Percentiles rank a stretch among this genome's conserved stretches.
These are phyloP conservation scores for Microdochium trichocladiopsis DNA, from an alignment of 2,329 filamentous ascomycete species.

Conservation along the genomic window DNA sequence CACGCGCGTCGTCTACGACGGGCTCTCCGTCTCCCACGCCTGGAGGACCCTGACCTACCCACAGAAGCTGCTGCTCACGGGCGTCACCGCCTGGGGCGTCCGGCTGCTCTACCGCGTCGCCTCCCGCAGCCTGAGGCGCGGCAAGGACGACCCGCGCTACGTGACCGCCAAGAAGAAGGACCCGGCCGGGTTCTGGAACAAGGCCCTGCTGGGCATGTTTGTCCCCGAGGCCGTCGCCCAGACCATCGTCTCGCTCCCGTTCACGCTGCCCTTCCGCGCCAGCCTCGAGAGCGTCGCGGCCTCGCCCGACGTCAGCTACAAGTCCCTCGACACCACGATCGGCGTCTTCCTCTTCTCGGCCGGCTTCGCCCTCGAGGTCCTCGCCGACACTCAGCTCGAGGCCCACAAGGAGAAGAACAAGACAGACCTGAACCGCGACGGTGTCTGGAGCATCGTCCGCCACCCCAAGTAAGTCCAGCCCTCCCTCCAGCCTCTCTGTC, in stretches of 20 bases:
- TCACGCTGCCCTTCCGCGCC: conserved; percentile 47
- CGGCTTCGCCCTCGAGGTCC: conserved; percentile 47
- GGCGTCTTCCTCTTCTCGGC: conserved; percentile 48
- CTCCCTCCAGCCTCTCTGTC: too few species aligned
- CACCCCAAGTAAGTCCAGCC: conserved; percentile 52
- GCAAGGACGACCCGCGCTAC: conserved; percentile 50
- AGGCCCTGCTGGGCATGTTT: conserved; percentile 44
- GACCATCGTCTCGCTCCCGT: conserved; percentile 48
- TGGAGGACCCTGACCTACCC: conserved; percentile 41
- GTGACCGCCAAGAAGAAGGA: conserved; percentile 40
- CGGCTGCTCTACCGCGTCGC: conserved; percentile 48
- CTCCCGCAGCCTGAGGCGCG: conserved; percentile 37
- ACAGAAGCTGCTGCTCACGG: conserved; percentile 46
- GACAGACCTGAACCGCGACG: conserved; percentile 38
- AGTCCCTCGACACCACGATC: conserved; percentile 23
- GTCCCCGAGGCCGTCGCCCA: conserved; percentile 51
- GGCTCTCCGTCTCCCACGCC: conserved; percentile 36
- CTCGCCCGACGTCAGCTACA: conserved; percentile 18
- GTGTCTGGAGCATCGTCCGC: conserved; percentile 54
- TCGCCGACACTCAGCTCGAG: conserved; percentile 50
- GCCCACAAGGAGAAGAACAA: conserved; percentile 35
- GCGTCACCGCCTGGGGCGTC: conserved; percentile 50
- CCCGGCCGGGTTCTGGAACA: conserved; percentile 45
- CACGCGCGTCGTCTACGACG: conserved; percentile 35
- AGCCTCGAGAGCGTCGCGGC: conserved; percentile 23